phyloP scores from a whole-genome alignment of 352 stramenopile genomes.

The Phytophthora citrophthora region DNA sequence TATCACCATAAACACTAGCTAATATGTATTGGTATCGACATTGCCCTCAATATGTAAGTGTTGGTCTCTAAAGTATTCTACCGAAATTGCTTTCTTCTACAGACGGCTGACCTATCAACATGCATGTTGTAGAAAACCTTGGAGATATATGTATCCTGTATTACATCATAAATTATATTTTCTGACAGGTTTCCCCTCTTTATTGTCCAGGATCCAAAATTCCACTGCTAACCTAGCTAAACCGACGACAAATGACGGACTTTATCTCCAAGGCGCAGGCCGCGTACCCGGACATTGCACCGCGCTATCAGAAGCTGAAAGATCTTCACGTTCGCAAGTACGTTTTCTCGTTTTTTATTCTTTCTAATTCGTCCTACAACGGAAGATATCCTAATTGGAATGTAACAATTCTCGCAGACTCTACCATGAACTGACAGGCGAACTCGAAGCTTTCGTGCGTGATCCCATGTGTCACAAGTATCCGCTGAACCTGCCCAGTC shows the following conservation, averaged over 20 bases:
- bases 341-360: conserved; percentile 23
- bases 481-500: conserved; percentile 58
- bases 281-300: conserved; percentile 92
- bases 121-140: too few relatives aligned
- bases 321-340: conserved; percentile 92
- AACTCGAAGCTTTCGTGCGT: conserved; percentile 92
- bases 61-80: too few relatives aligned
- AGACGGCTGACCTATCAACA: too few relatives aligned
- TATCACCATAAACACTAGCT: too few relatives aligned
- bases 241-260: conserved; percentile 52
- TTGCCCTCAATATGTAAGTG: too few relatives aligned
- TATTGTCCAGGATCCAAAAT: conserved; percentile 21
- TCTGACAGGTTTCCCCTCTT: conserved; percentile 10
- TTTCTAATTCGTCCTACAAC: neutral
- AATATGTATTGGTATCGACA: too few relatives aligned
- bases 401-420: conserved; percentile 68
- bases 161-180: neutral
- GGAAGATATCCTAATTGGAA: neutral
- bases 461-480: conserved; percentile 72
- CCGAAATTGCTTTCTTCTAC: too few relatives aligned
- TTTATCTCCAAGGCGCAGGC: conserved; percentile 90
- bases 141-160: neutral
- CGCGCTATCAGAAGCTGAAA: conserved; percentile 91
- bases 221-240: conserved; percentile 8
- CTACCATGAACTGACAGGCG: conserved; percentile 97